Base-by-base conservation (phyloP, 805 yeast species). In the Komagataella kurtzmanii region DNA sequence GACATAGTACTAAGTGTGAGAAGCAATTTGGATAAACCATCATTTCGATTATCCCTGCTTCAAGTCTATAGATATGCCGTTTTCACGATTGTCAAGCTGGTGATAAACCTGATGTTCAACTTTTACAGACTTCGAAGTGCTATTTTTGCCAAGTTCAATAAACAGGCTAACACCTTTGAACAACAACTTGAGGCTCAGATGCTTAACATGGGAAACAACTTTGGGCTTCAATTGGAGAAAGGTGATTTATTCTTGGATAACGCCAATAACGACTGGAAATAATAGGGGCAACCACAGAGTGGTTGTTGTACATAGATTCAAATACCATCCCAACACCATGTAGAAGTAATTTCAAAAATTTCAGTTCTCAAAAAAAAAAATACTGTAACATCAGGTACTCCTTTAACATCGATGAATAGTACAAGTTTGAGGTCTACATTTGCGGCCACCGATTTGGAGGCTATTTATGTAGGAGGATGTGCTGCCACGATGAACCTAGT, bases 391-490 rank as follows among this genome's bases (percentile, higher is more conserved):
- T 18, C 24, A n/a, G 8, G 47, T 17, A 17, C 14, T 17, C 21
- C 8, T 46, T 46, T n/a, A 14, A 46, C 18, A 46, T 36, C 24
- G 30, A 44, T 44, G 24, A 46, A 46, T 21, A 46, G 19, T 23
- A 46, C 17, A 46, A 23, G 46, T 44, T 36, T 71, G 40, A 71
- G 66, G 53, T 69, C 75, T 3, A 67, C 76, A 18, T 77, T 71
- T 57, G 67, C 64, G 52, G 68, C 73, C 55, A 59, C 58, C 8
- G 76, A 79, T 51, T 73, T 91, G 45, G 81, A 79, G 50, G 98
- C 99, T 14, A 82, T 90, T 58, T 93, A 88, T 63, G 79, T 87
- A 14, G 96, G 97, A 24, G 88, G 93, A 5, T 79, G 93, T 2
- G 72, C 83, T 24, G 93, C 88, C 2, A 71, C 88, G 0, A 62